A percentile compares a stretch with the other conserved stretches of the same genome.
phyloP scores from a whole-genome alignment of 805 yeast species.

The Candida ipomoeae region DNA sequence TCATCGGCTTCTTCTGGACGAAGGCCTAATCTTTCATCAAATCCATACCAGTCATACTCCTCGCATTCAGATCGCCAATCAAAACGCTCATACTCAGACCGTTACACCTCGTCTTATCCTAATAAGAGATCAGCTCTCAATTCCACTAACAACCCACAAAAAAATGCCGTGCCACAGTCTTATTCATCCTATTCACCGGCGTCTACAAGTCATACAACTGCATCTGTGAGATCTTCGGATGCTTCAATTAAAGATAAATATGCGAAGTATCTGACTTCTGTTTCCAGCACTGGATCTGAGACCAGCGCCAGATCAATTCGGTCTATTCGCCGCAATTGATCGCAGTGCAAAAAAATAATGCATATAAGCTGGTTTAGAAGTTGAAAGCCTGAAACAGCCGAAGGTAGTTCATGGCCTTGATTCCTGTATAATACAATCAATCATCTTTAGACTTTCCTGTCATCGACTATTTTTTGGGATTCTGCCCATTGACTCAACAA shows the following conservation, averaged over 20 bases:
- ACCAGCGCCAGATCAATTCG: constrained; percentile 12
- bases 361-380: not conserved
- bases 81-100: constrained; percentile 13
- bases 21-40: constrained; percentile 13
- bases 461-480: constrained; percentile 6
- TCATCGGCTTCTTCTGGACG: constrained; percentile 36
- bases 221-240: constrained; percentile 9
- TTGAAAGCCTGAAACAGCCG: not conserved
- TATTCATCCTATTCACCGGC: not conserved
- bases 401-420: not conserved
- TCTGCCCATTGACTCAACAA: constrained; percentile 27
- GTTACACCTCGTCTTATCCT: constrained; percentile 6
- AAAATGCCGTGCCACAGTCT: not conserved
- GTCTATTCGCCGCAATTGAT: constrained; percentile 12
- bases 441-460: constrained; percentile 1
- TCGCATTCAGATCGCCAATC: constrained; percentile 5
- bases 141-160: not conserved
- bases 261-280: constrained; percentile 20
- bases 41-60: constrained; percentile 14
- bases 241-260: constrained; percentile 22
- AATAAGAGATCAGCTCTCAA: constrained; percentile 10
- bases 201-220: not conserved
- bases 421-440: not conserved
- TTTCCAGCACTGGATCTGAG: constrained; percentile 1
- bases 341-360: not conserved